Evolutionary conservation across 257 asterid genomes (phyloP).

Genomic region (Nicotiana otophora): DNA sequence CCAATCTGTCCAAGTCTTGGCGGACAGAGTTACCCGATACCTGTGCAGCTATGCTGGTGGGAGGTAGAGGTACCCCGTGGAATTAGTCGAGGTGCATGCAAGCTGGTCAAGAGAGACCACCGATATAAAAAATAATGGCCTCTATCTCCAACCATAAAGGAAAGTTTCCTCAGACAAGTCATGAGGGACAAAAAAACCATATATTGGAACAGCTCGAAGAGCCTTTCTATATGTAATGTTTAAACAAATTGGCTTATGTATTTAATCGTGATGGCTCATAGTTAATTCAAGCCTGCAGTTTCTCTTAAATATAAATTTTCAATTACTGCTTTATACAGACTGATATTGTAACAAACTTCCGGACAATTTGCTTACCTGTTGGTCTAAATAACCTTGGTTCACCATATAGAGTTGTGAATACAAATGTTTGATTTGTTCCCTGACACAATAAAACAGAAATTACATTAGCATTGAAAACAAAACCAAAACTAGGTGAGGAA

Average conservation of each 20-base stretch:
- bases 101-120: too few species aligned
- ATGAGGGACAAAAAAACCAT: not conserved
- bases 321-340: not conserved
- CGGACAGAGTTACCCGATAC: too few species aligned
- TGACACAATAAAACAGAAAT: conserved; percentile 23
- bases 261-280: not conserved
- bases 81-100: too few species aligned
- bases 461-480: not conserved
- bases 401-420: conserved; percentile 88
- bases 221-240: not conserved
- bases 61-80: too few species aligned
- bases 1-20: too few species aligned
- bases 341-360: not conserved
- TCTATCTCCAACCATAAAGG: not conserved
- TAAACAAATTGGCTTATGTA: not conserved
- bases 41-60: too few species aligned
- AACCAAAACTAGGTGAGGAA: not conserved
- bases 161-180: not conserved
- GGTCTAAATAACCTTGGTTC: conserved; percentile 90
- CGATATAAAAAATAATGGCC: not conserved
- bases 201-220: not conserved
- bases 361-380: conserved; percentile 52
- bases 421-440: conserved; percentile 87
- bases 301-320: not conserved
- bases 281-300: not conserved